Evolutionary conservation across 768 basidiomycete species (phyloP).

Genomic region (Boletus rubescentipes): DNA sequence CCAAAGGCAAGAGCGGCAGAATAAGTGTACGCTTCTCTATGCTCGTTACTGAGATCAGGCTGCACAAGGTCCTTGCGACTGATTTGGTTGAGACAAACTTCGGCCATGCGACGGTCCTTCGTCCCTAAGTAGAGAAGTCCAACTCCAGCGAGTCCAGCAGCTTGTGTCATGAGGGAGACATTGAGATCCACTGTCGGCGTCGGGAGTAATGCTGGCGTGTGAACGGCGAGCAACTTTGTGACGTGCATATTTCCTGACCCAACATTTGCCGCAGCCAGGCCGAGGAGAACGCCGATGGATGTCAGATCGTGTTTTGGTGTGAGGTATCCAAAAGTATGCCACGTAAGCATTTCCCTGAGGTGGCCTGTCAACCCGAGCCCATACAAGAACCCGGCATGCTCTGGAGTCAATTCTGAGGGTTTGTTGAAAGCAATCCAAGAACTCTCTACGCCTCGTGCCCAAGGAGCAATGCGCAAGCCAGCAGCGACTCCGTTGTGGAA

Average conservation of each 20-base stretch:
- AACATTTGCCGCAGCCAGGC: slow-evolving; percentile 87
- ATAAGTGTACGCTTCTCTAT: slow-evolving; percentile 90
- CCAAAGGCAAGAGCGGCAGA: slow-evolving; percentile 90
- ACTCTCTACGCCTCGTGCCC: slow-evolving; percentile 76
- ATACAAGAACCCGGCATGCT: slow-evolving; percentile 95
- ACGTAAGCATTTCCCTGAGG: slow-evolving; percentile 83
- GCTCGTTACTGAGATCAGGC: slow-evolving; percentile 82
- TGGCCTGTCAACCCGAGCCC: slow-evolving; percentile 93
- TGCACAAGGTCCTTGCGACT: slow-evolving; percentile 73
- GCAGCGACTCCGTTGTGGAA: slow-evolving; percentile 98
- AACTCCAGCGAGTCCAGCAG: slow-evolving; percentile 82
- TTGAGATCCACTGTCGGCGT: slow-evolving; percentile 86
- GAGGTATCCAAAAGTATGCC: slow-evolving; percentile 94
- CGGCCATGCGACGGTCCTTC: slow-evolving; percentile 87
- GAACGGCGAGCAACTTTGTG: slow-evolving; percentile 88
- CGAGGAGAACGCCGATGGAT: slow-evolving; percentile 89
- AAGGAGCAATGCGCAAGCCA: slow-evolving; percentile 78
- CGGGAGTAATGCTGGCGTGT: slow-evolving; percentile 90
- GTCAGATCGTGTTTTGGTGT: slow-evolving; percentile 96
- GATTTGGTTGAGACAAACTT: slow-evolving; percentile 85
- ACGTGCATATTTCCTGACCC: slow-evolving; percentile 85
- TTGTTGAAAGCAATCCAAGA: slow-evolving; percentile 98
- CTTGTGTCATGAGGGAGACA: slow-evolving; percentile 85
- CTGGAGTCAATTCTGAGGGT: slow-evolving; percentile 83
- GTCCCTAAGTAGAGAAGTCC: slow-evolving; percentile 90